phyloP scores from a whole-genome alignment of 2,329 filamentous ascomycete species.

The Cladosporium sphaerospermum region DNA sequence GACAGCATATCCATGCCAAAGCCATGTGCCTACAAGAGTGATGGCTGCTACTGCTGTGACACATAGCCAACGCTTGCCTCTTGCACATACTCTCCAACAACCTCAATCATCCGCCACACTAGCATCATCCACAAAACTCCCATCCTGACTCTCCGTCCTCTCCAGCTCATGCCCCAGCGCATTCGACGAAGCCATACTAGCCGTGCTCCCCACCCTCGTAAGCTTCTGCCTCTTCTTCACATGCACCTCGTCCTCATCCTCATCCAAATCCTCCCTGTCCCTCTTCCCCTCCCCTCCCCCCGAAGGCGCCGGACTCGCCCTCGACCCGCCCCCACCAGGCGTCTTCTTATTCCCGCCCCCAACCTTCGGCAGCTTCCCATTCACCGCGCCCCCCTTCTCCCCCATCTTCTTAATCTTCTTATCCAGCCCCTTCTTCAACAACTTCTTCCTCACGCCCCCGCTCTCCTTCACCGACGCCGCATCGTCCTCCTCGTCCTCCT shows the following conservation, averaged over 20 bases:
- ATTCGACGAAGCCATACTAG: constrained; percentile 25
- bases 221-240: constrained; percentile 34
- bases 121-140: constrained; percentile 31
- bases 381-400: constrained; percentile 24
- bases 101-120: constrained; percentile 14
- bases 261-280: constrained; percentile 20
- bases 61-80: too few species aligned
- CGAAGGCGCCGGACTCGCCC: constrained; percentile 17
- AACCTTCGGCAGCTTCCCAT: constrained; percentile 28
- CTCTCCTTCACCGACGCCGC: constrained; percentile 19
- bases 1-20: too few species aligned
- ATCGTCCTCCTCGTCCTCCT: constrained; percentile 27
- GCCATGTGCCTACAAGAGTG: too few species aligned
- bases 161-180: constrained; percentile 24
- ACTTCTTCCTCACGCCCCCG: constrained; percentile 30
- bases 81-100: neutral
- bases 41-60: too few species aligned
- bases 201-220: constrained; percentile 29
- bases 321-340: constrained; percentile 3
- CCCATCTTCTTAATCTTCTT: constrained; percentile 41
- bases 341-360: constrained; percentile 19
- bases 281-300: constrained; percentile 25
- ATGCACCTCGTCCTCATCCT: constrained; percentile 12
- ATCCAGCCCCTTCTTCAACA: constrained; percentile 35
- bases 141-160: constrained; percentile 30